Evolutionary conservation across 371 early-diverging fungal genomes (phyloP).

Genomic region (Apophysomyces elegans): DNA sequence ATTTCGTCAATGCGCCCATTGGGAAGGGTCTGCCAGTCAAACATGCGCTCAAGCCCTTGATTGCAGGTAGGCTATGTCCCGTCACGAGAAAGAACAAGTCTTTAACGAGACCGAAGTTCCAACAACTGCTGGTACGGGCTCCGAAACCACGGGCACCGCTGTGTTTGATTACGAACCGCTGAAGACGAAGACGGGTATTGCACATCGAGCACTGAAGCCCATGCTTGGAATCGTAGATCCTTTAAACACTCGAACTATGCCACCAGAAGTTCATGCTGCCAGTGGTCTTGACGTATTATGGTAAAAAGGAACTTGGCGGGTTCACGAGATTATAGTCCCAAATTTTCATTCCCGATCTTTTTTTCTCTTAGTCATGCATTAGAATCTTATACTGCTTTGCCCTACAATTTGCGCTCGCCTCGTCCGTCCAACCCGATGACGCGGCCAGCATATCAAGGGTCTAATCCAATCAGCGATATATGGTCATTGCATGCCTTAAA

Average conservation of each 20-base stretch:
- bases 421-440: conserved; percentile 82
- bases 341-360: neutral
- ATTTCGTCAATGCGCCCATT: conserved; percentile 95
- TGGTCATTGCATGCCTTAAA: conserved; percentile 87
- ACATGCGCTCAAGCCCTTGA: conserved; percentile 78
- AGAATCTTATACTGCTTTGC: conserved; percentile 91
- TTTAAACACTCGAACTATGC: conserved; percentile 85
- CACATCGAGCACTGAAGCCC: conserved; percentile 86
- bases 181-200: conserved; percentile 91
- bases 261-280: conserved; percentile 82
- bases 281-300: conserved; percentile 91
- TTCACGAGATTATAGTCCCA: neutral
- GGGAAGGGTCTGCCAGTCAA: conserved; percentile 81
- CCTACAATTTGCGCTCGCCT: conserved; percentile 80
- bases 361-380: conserved; percentile 68
- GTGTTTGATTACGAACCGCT: conserved; percentile 90
- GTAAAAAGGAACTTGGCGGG: conserved; percentile 23
- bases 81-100: neutral
- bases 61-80: conserved; percentile 61
- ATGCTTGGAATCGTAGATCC: conserved; percentile 90
- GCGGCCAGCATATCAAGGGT: conserved; percentile 91
- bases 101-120: conserved; percentile 54
- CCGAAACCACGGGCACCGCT: conserved; percentile 89
- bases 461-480: conserved; percentile 91
- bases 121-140: conserved; percentile 89